Evolutionary conservation across 352 stramenopile genomes (phyloP).

Genomic region (Detonula confervacea): DNA sequence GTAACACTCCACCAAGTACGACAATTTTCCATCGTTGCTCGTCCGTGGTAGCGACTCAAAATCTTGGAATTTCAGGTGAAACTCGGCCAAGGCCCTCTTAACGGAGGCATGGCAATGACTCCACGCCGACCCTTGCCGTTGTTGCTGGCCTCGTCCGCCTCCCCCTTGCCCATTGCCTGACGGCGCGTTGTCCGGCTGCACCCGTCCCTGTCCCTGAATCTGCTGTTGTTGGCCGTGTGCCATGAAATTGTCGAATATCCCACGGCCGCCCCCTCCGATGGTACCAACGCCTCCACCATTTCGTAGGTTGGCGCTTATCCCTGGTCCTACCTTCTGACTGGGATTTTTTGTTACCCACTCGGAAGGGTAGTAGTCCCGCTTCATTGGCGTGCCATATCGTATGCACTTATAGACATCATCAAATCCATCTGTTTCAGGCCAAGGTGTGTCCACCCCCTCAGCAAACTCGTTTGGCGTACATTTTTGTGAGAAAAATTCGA

Average conservation of each 20-base stretch:
- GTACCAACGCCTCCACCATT: background rate
- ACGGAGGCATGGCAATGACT: too few species aligned
- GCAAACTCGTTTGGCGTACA: background rate
- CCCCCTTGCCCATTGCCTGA: background rate
- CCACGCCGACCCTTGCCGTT: background rate
- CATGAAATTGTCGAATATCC: background rate
- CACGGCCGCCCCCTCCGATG: background rate
- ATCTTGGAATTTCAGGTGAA: background rate
- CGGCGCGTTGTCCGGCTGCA: background rate
- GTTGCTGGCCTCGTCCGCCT: background rate
- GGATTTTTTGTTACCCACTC: background rate
- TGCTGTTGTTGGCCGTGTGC: background rate
- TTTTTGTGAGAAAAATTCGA: background rate
- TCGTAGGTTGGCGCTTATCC: background rate
- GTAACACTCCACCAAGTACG: slow-evolving; percentile 11
- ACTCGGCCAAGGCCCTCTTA: background rate
- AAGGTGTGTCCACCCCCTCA: background rate
- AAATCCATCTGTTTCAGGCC: background rate
- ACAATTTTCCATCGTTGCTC: too few species aligned
- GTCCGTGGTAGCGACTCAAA: too few species aligned
- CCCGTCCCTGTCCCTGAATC: background rate
- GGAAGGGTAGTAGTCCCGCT: background rate
- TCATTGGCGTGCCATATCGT: background rate
- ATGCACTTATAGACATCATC: background rate
- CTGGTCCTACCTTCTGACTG: background rate